Percentiles rank a stretch among this genome's conserved stretches.
These are phyloP conservation scores for Escallonia rubra DNA, from an alignment of 129 eudicot species.

Conservation along the genomic window DNA sequence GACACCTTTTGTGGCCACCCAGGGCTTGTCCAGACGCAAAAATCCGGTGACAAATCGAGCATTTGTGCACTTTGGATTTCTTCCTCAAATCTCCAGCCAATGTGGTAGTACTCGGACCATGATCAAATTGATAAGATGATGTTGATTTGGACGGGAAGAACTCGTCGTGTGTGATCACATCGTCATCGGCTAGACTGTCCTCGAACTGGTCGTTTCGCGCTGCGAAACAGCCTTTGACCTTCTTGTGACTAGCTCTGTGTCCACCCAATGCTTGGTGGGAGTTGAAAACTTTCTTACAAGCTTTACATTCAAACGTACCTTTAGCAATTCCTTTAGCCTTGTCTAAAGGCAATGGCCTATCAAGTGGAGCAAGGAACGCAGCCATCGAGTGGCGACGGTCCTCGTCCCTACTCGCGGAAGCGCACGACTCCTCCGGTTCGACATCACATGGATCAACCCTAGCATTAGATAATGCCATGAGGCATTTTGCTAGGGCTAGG, in stretches of 20 bases:
- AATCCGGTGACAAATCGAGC: constrained; percentile 75
- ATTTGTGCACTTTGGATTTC: constrained; percentile 81
- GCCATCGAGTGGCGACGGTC: constrained; percentile 40
- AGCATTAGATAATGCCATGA: constrained; percentile 68
- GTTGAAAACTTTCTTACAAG: constrained; percentile 82
- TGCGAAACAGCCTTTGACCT: constrained; percentile 86
- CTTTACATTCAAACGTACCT: constrained; percentile 87
- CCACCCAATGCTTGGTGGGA: constrained; percentile 97
- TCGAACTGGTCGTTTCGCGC: constrained; percentile 51
- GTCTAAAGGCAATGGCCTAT: constrained; percentile 22
- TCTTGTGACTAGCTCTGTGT: constrained; percentile 91
- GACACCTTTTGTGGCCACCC: constrained; percentile 93
- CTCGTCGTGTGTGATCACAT: constrained; percentile 46
- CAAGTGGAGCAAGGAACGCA: constrained; percentile 20
- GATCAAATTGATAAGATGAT: constrained; percentile 40
- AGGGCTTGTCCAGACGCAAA: constrained; percentile 87
- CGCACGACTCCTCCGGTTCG: constrained; percentile 56
- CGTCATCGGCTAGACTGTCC: constrained; percentile 35
- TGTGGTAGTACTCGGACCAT: constrained; percentile 30
- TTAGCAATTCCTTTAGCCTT: constrained; percentile 57
- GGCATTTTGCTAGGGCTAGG: constrained; percentile 62
- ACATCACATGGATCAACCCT: constrained; percentile 43
- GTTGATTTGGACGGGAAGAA: constrained; percentile 45
- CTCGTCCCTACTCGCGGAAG: constrained; percentile 68
- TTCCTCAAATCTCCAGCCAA: constrained; percentile 41